These are phyloP conservation scores for Lepraria neglecta DNA, from an alignment of 495 filamentous ascomycete genomes.

Conservation along the genomic window DNA sequence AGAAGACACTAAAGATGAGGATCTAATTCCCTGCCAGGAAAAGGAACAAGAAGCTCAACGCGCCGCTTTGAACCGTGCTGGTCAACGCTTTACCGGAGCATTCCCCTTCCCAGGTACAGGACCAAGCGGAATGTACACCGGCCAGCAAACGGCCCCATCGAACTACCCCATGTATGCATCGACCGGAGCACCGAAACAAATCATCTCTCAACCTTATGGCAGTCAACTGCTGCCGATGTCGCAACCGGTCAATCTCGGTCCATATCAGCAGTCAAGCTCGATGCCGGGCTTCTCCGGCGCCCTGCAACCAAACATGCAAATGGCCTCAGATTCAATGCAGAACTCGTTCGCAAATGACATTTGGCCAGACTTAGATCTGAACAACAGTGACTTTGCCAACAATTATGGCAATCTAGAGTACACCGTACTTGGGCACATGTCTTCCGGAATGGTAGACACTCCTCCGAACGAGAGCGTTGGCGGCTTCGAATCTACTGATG, in stretches of 20 bases:
- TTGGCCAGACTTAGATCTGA: conserved; percentile 91
- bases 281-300: conserved; percentile 27
- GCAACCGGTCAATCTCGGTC: conserved; percentile 47
- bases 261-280: conserved; percentile 27
- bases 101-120: conserved; percentile 24
- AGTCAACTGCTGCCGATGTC: conserved; percentile 64
- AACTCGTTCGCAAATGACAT: conserved; percentile 53
- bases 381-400: conserved; percentile 90
- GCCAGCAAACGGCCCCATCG: conserved; percentile 14
- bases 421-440: conserved; percentile 90
- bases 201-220: conserved; percentile 45
- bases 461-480: conserved; percentile 54
- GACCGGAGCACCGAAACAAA: conserved; percentile 32
- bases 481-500: conserved; percentile 30
- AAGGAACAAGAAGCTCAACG: conserved; percentile 35
- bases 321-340: conserved; percentile 32
- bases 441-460: conserved; percentile 73
- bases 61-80: conserved; percentile 10
- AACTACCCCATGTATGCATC: conserved; percentile 19
- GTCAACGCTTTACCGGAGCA: conserved; percentile 15
- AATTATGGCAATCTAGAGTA: conserved; percentile 92
- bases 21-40: conserved; percentile 55
- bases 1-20: conserved; percentile 84
- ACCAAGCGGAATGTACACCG: conserved; percentile 20
- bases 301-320: conserved; percentile 25